Evolutionary conservation across 768 basidiomycete genomes (phyloP), one percentile per base, ranked within the genome.

Genomic region (Naganishia vaughanmartiniae): DNA sequence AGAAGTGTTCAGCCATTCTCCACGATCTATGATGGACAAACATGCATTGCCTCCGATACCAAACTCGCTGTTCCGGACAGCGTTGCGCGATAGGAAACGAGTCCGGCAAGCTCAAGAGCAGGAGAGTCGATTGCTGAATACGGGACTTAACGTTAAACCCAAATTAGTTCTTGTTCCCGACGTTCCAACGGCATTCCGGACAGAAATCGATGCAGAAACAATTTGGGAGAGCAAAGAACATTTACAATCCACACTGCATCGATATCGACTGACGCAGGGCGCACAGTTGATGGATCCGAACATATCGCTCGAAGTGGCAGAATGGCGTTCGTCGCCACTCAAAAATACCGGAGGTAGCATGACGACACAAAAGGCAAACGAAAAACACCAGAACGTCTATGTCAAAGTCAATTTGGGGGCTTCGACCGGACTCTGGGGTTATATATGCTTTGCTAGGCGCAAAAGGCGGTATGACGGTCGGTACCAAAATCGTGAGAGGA

Each of bases 141-240:
- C 60, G 60, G 60, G 60, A 11, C 60, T 63, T 24, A 63, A 63
- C 15, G 60, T 63, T 12, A 63, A 63, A 63, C 60, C 60, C 3
- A 63, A 42, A 30, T 42, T 63, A n/a, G 26, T 63, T 17, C n/a
- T 63, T n/a, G 60, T 63, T 26, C 60, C 60, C 21, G 39, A 11
- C 26, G 60, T 63, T 42, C 60, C 60, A 28, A 21, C 26, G 7
- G 60, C 7, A 14, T 45, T 63, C 12, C 42, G 60, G 5, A 26
- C 24, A 4, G 60, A 63, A 45, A 45, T 63, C 39, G 28, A 30
- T 4, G 39, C 60, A 12, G 60, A 63, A 7, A 26, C 17, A 19
- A 10, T 42, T 17, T 63, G 60, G 60, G 36, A 26, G n/a, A 63
- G 60, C 19, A 26, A 21, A 26, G 30, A 31, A 10, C 2, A 45